phyloP scores from a whole-genome alignment of 352 stramenopile genomes.

The Phytopythium helicoides region DNA sequence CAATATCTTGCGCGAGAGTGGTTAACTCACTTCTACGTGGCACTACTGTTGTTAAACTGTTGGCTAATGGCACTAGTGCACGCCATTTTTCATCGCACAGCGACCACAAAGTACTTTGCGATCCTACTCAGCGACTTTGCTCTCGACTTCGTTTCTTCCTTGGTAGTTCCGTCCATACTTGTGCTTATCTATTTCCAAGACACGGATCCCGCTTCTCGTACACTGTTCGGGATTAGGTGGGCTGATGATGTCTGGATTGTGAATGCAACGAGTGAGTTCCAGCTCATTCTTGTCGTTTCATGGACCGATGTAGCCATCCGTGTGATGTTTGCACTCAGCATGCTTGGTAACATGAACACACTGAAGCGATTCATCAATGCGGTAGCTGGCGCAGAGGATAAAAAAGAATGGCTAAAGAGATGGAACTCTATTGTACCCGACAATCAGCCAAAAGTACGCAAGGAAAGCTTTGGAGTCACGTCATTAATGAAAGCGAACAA shows the following conservation, averaged over 20 bases:
- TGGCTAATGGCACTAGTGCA: constrained; percentile 30
- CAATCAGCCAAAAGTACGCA: constrained; percentile 3
- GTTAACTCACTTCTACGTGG: constrained; percentile 11
- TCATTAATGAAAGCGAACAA: background rate
- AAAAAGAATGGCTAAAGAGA: background rate
- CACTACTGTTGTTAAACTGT: constrained; percentile 15
- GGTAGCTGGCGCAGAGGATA: background rate
- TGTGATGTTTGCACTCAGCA: constrained; percentile 24
- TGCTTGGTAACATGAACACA: constrained; percentile 26
- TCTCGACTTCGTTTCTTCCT: constrained; percentile 34
- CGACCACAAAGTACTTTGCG: constrained; percentile 14
- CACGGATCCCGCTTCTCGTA: background rate
- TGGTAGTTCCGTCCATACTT: constrained; percentile 24
- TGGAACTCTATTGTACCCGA: constrained; percentile 8
- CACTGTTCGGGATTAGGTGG: constrained; percentile 20
- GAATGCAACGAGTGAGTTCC: constrained; percentile 39
- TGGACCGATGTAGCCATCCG: constrained; percentile 22
- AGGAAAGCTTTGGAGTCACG: background rate
- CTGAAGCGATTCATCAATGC: constrained; percentile 24
- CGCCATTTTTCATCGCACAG: constrained; percentile 12
- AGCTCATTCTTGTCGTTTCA: constrained; percentile 36
- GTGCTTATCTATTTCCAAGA: constrained; percentile 10
- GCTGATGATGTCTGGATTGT: constrained; percentile 39
- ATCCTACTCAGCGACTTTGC: constrained; percentile 30
- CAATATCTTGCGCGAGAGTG: constrained; percentile 2